Percentiles rank a stretch among this genome's conserved stretches.
Conservation (phyloP, 495 filamentous ascomycete species). For the Talaromyces proteolyticus region DNA sequence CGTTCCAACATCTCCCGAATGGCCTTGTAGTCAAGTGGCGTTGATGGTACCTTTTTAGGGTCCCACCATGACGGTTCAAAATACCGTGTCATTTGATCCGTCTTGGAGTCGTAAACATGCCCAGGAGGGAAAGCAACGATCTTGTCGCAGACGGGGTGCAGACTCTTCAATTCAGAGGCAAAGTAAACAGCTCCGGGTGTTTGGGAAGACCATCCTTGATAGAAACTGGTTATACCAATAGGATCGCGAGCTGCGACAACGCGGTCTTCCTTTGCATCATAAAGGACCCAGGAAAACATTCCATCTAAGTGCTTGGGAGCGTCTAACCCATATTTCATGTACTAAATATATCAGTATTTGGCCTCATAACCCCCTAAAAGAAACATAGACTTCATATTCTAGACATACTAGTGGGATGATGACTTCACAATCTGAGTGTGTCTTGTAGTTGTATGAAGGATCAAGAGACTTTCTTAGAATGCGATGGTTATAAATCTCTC, state of each 20-base stretch:
- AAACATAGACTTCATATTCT: neutral
- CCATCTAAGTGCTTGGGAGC: conserved; percentile 93
- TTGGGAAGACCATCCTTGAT: conserved; percentile 80
- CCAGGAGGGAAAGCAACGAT: conserved; percentile 92
- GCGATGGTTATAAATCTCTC: conserved; percentile 99
- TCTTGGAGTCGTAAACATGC: conserved; percentile 91
- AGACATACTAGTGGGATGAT: conserved; percentile 86
- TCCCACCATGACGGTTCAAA: conserved; percentile 94
- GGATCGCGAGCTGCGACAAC: conserved; percentile 92
- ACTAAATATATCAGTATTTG: conserved; percentile 50
- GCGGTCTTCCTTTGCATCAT: conserved; percentile 87
- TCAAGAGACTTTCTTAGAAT: conserved; percentile 81
- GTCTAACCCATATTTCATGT: conserved; percentile 85
- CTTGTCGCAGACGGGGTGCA: conserved; percentile 91
- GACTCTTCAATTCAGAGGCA: conserved; percentile 91
- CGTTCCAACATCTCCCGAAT: conserved; percentile 79
- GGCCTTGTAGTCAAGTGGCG: conserved; percentile 72
- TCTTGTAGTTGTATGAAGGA: conserved; percentile 86
- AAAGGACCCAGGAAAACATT: conserved; percentile 99
- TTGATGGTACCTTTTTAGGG: conserved; percentile 65
- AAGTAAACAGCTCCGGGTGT: conserved; percentile 88
- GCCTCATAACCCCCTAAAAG: neutral
- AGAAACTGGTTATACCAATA: conserved; percentile 96
- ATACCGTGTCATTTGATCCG: conserved; percentile 73
- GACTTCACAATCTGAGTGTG: conserved; percentile 95